phyloP scores from a whole-genome alignment of 441 rosid species.

The Erodium moschatum region DNA sequence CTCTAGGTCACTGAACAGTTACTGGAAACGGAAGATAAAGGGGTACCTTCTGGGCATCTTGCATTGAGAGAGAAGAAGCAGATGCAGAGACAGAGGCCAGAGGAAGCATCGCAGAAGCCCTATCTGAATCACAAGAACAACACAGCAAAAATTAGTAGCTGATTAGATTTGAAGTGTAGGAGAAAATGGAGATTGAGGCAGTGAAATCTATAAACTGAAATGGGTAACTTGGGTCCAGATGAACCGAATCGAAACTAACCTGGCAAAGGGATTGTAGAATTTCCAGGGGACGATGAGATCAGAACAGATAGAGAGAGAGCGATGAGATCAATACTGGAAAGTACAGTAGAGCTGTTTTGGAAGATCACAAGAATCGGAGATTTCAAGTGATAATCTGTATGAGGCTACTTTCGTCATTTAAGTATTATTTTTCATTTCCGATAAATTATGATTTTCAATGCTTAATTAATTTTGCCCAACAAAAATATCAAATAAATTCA shows the following conservation, averaged over 20 bases:
- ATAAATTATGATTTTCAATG: no score
- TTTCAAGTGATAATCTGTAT: not conserved
- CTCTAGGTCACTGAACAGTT: slow-evolving; percentile 16
- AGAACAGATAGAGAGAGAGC: slow-evolving; percentile 1
- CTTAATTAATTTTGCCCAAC: no score
- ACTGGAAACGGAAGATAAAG: not conserved
- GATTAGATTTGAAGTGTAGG: not conserved
- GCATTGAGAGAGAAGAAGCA: slow-evolving; percentile 26
- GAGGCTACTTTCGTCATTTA: not conserved
- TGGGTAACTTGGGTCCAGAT: not conserved
- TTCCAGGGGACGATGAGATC: slow-evolving; percentile 1
- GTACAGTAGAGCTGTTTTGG: not conserved
- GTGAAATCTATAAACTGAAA: not conserved
- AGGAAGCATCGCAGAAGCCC: slow-evolving; percentile 63
- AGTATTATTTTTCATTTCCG: not conserved
- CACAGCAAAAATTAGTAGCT: slow-evolving; percentile 2
- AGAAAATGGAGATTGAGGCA: not conserved
- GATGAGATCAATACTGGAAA: slow-evolving; percentile 5
- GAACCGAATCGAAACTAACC: not conserved
- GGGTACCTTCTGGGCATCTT: slow-evolving; percentile 47
- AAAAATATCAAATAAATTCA: no score
- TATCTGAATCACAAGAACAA: slow-evolving; percentile 19
- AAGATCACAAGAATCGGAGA: not conserved
- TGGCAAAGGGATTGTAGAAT: not conserved
- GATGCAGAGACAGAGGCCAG: slow-evolving; percentile 46